These are phyloP conservation scores for Wickerhamomyces mucosus DNA, from an alignment of 805 yeast genomes.

Conservation along the genomic window DNA sequence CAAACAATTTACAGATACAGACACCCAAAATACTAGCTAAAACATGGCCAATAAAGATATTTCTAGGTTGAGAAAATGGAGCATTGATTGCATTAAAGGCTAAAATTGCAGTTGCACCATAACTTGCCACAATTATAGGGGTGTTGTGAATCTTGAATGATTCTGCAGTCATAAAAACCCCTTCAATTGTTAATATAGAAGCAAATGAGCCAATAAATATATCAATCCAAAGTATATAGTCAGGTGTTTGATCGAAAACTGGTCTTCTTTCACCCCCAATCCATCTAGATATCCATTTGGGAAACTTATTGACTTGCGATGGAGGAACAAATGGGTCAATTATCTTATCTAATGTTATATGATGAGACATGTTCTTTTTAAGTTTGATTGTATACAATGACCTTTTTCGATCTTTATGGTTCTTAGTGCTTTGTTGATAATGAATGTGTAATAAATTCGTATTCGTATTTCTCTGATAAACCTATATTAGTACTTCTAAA, in stretches of 20 bases:
- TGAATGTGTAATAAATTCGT: too few relatives aligned
- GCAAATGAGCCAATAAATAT: conserved; percentile 34
- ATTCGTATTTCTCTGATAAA: too few relatives aligned
- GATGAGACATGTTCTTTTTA: too few relatives aligned
- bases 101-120: conserved; percentile 56
- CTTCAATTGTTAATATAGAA: conserved; percentile 38
- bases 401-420: too few relatives aligned
- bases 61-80: conserved; percentile 61
- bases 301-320: conserved; percentile 23
- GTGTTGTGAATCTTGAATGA: conserved; percentile 31
- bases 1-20: conserved; percentile 44
- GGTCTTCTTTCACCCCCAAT: conserved; percentile 27
- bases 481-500: too few relatives aligned
- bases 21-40: conserved; percentile 44
- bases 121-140: conserved; percentile 42
- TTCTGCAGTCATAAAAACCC: conserved; percentile 29
- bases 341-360: conserved; percentile 12
- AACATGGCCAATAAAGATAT: conserved; percentile 47
- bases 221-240: conserved; percentile 37
- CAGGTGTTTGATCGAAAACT: conserved; percentile 17
- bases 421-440: too few relatives aligned
- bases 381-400: too few relatives aligned
- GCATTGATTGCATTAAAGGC: conserved; percentile 44
- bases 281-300: conserved; percentile 26
- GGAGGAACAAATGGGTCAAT: conserved; percentile 12